phyloP scores from a whole-genome alignment of 1,284 basidiomycete species.

The Malassezia furfur region DNA sequence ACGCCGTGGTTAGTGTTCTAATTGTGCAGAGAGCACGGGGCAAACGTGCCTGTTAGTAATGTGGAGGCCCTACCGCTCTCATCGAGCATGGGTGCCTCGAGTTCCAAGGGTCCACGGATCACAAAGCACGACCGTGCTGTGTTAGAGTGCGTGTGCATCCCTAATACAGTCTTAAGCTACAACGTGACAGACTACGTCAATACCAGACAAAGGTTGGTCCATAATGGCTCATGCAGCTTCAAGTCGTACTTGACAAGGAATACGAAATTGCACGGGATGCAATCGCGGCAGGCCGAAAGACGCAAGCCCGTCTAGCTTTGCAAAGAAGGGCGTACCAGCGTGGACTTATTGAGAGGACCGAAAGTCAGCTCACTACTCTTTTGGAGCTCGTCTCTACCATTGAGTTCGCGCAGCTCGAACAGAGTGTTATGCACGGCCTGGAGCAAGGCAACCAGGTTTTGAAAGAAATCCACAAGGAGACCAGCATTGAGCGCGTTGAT shows the following conservation, averaged over 20 bases:
- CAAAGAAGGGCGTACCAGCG: slow-evolving; percentile 89
- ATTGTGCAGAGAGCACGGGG: neutral
- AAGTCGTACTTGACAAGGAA: slow-evolving; percentile 74
- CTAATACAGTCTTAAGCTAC: slow-evolving; percentile 69
- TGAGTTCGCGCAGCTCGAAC: slow-evolving; percentile 88
- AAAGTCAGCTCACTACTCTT: slow-evolving; percentile 74
- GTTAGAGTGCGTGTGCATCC: slow-evolving; percentile 63
- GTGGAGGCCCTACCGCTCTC: neutral
- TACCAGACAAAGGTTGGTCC: slow-evolving; percentile 77
- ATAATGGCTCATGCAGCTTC: slow-evolving; percentile 58
- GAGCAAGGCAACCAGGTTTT: slow-evolving; percentile 87
- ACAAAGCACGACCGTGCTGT: slow-evolving; percentile 87
- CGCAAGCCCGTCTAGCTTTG: slow-evolving; percentile 73
- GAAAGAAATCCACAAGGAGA: slow-evolving; percentile 83
- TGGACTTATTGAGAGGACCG: slow-evolving; percentile 73
- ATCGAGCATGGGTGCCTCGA: slow-evolving; percentile 26
- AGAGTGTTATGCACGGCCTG: slow-evolving; percentile 80
- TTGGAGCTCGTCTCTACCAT: slow-evolving; percentile 88
- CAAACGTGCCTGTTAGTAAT: neutral
- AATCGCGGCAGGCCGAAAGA: slow-evolving; percentile 69
- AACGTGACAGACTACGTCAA: slow-evolving; percentile 86
- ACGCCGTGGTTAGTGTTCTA: slow-evolving; percentile 7
- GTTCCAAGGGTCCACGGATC: slow-evolving; percentile 56
- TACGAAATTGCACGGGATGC: slow-evolving; percentile 77
- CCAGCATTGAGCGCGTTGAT: slow-evolving; percentile 87